A percentile compares a stretch with the other conserved stretches of the same genome.
phyloP scores from a whole-genome alignment of 768 basidiomycete species.

The Roridomyces roridus region DNA sequence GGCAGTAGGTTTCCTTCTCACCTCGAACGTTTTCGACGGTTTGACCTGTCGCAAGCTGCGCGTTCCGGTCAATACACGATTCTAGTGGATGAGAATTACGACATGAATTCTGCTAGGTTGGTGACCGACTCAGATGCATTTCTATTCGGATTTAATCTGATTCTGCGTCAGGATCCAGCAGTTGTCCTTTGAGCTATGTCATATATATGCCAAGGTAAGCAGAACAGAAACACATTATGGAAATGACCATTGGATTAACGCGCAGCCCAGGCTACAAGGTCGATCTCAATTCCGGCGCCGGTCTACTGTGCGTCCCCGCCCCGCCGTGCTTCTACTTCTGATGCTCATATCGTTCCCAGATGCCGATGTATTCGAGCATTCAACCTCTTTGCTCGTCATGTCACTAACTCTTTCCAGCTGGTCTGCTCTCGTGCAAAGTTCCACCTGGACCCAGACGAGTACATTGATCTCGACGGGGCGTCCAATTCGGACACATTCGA shows the following conservation, averaged over 20 bases:
- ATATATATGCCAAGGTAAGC: constrained; percentile 49
- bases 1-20: constrained; percentile 47
- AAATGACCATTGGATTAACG: no score
- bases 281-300: constrained; percentile 65
- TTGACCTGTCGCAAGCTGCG: constrained; percentile 18
- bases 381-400: neutral
- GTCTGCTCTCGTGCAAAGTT: constrained; percentile 25
- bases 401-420: constrained; percentile 10
- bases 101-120: neutral
- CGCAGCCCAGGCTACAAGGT: constrained; percentile 48
- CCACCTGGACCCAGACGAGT: constrained; percentile 2
- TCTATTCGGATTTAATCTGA: neutral
- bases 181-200: constrained; percentile 55
- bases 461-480: constrained; percentile 1
- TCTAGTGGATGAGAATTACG: constrained; percentile 46
- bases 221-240: no score
- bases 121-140: neutral
- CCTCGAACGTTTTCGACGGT: no score
- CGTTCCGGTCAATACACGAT: constrained; percentile 59
- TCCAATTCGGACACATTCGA: constrained; percentile 12
- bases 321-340: no score
- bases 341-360: no score
- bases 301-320: constrained; percentile 56
- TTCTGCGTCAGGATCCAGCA: constrained; percentile 39
- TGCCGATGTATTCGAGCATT: constrained; percentile 4